phyloP scores from a whole-genome alignment of 106 monocot species.

The Dendrobium huoshanense region DNA sequence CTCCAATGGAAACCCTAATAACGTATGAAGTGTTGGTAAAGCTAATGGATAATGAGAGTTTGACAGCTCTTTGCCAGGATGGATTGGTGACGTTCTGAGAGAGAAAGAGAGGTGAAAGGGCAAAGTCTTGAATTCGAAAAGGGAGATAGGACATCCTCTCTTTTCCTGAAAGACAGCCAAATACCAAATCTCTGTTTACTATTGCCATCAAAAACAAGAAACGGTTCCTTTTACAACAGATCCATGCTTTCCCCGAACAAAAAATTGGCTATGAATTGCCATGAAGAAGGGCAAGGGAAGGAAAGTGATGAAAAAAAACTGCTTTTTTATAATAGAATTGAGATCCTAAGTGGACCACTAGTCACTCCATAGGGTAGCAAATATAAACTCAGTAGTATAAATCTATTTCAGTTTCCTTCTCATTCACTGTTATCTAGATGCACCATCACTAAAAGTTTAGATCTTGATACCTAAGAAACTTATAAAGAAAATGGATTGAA shows the following conservation, averaged over 20 bases:
- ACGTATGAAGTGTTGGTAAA: background rate
- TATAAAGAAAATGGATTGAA: background rate
- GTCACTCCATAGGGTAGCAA: background rate
- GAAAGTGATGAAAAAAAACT: background rate
- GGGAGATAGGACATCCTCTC: background rate
- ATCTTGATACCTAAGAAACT: background rate
- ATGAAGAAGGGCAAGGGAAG: background rate
- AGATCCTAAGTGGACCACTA: background rate
- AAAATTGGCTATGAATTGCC: background rate
- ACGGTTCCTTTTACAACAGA: background rate
- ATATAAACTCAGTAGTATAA: background rate
- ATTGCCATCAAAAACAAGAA: background rate
- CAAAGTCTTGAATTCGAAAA: background rate
- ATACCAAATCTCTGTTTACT: background rate
- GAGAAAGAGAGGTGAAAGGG: background rate
- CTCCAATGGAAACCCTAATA: background rate
- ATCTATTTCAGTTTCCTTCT: background rate
- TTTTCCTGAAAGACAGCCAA: background rate
- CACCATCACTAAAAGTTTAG: background rate
- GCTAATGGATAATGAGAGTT: background rate
- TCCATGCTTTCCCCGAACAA: background rate
- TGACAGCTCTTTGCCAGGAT: background rate
- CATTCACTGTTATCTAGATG: no score
- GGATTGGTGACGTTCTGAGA: background rate
- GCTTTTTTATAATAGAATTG: no score